A percentile compares a stretch with the other conserved stretches of the same genome.
These are phyloP conservation scores for Fusarium robinianum DNA, from an alignment of 2,329 filamentous ascomycete species.

Conservation along the genomic window DNA sequence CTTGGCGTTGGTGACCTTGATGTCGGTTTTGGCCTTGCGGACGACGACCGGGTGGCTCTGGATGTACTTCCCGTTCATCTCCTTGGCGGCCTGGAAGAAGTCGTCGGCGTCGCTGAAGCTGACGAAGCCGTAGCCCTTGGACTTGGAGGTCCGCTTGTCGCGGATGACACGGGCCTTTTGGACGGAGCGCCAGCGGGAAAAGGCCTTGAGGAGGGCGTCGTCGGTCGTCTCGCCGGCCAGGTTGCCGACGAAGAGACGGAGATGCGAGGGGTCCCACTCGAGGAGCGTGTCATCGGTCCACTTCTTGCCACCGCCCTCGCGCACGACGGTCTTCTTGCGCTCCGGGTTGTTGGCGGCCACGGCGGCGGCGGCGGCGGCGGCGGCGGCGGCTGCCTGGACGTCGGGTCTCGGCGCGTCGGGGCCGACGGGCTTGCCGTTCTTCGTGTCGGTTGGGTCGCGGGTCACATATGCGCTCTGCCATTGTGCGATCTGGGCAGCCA, in stretches of 20 bases:
- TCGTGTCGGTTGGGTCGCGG: conserved; percentile 56
- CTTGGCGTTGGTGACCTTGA: conserved; percentile 74
- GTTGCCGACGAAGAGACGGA: conserved; percentile 95
- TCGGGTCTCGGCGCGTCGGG: conserved; percentile 38
- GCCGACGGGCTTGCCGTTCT: conserved; percentile 41
- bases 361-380: conserved; percentile 6
- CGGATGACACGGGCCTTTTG: conserved; percentile 92
- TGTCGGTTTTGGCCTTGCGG: conserved; percentile 87
- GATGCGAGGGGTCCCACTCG: conserved; percentile 94
- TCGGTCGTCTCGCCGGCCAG: conserved; percentile 97
- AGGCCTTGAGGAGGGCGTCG: conserved; percentile 92
- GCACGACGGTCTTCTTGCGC: conserved; percentile 84
- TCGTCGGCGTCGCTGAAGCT: conserved; percentile 95
- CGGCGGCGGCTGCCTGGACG: conserved; percentile 50
- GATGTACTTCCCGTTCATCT: conserved; percentile 99
- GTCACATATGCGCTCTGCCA: conserved; percentile 89
- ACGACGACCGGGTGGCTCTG: conserved; percentile 92
- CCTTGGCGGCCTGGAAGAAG: conserved; percentile 93
- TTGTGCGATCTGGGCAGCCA: conserved; percentile 89
- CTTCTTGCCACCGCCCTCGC: conserved; percentile 85
- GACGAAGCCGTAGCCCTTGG: conserved; percentile 94
- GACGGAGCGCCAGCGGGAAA: conserved; percentile 83
- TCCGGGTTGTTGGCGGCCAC: conserved; percentile 45
- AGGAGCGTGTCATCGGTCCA: conserved; percentile 89
- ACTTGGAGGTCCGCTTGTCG: conserved; percentile 95